Base-by-base conservation (phyloP, 495 filamentous ascomycete genomes). In the Penicillium steckii region DNA sequence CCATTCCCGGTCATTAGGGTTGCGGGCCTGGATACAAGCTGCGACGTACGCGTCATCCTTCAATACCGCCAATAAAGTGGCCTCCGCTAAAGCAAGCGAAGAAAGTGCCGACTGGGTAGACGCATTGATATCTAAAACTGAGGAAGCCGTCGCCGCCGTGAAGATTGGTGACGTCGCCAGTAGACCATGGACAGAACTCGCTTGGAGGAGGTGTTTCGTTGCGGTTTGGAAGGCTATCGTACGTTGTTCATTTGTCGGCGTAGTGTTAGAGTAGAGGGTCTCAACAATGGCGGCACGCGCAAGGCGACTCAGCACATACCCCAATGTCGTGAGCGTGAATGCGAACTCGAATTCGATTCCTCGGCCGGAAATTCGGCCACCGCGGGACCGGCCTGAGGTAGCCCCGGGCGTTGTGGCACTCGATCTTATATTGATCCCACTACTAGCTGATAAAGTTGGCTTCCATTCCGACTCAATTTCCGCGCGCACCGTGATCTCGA, bases 1-100 rank as follows among this genome's bases (percentile, higher is more conserved):
- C 91, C 91, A 96, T 57, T 95, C 91, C 27, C 79, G 87, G 66
- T 91, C 88, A 54, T 87, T 83, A 23, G 84, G 79, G 59, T 94
- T 91, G 26, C 89, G 79, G 41, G 83, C 81, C 49, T 90, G 87
- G 9, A 88, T 82, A 25, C 90, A 86, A 12, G 82, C 80, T 2
- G 84, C 83, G 1, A 94, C 85, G 59, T 97, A 96, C 0, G 93
- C 90, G 62, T 98, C 94, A 57, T 96, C 92, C 60, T 96, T 97
- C 24, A 93, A 68, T 1, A 97, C 90, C 2, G 90, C 88, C 2
- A 96, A 76, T 5, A 97, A 79, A 0, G 92, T 97, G 0, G 94
- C 93, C 65, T 96, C 91, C 0, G 90, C 88, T 9, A 95, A 71
- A 0, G 91, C 86, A 5, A 97, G 77, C 1, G 80, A 80, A 10